Percentiles rank a stretch among this genome's conserved stretches.
Conservation (phyloP, 805 yeast genomes). For the Starmerella bacillaris region DNA sequence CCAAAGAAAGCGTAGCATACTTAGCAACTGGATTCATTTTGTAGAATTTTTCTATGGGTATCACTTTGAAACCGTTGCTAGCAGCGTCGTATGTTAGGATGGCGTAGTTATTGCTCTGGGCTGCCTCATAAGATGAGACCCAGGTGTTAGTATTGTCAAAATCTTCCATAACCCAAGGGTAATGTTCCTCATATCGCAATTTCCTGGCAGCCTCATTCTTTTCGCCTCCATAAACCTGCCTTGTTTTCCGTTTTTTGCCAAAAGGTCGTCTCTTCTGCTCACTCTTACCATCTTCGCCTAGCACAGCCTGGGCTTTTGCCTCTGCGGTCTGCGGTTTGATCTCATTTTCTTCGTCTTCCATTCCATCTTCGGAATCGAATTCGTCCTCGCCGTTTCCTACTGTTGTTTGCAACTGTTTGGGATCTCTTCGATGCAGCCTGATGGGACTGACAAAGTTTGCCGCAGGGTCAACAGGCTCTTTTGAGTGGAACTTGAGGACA, state of each 20-base stretch:
- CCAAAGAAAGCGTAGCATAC: slow-evolving; percentile 82
- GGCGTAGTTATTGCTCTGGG: slow-evolving; percentile 70
- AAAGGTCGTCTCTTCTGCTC: slow-evolving; percentile 23
- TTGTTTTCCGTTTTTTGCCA: slow-evolving; percentile 43
- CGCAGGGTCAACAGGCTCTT: slow-evolving; percentile 51
- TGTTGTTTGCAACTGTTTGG: slow-evolving; percentile 76
- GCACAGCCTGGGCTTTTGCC: slow-evolving; percentile 37
- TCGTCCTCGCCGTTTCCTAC: slow-evolving; percentile 21
- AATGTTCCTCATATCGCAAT: slow-evolving; percentile 84
- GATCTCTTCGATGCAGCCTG: slow-evolving; percentile 81
- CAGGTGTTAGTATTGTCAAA: slow-evolving; percentile 85
- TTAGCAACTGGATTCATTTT: slow-evolving; percentile 83
- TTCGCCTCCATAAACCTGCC: slow-evolving; percentile 64
- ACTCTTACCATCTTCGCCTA: background rate
- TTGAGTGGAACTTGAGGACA: slow-evolving; percentile 61
- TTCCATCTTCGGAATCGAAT: slow-evolving; percentile 21
- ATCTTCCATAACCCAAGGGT: slow-evolving; percentile 97
- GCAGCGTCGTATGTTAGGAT: slow-evolving; percentile 59
- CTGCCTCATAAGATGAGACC: slow-evolving; percentile 93
- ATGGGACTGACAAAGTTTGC: slow-evolving; percentile 64
- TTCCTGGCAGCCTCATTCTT: slow-evolving; percentile 74
- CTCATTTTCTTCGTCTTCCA: slow-evolving; percentile 8
- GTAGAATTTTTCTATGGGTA: slow-evolving; percentile 89
- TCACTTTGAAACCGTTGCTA: slow-evolving; percentile 66
- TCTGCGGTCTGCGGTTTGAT: slow-evolving; percentile 22